Evolutionary conservation across 805 yeast species (phyloP).

Genomic region (Suhomyces xylopsoci): DNA sequence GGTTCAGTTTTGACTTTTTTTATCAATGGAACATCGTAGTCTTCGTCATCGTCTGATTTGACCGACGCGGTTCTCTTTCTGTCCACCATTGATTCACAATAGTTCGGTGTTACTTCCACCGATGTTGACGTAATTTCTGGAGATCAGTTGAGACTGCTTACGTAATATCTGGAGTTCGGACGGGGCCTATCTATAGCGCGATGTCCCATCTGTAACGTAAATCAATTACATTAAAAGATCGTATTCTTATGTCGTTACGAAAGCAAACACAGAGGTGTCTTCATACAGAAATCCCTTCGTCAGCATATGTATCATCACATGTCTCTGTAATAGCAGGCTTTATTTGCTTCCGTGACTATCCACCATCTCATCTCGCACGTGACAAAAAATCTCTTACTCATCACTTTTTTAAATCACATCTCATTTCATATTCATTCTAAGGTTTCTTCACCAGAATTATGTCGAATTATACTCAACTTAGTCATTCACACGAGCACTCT

Average conservation of each 20-base stretch:
- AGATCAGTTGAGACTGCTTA: background rate
- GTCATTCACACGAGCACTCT: conserved; percentile 28
- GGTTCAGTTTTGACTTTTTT: conserved; percentile 21
- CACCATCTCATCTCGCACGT: conserved; percentile 4
- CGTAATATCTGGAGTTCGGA: background rate
- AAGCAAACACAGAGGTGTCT: background rate
- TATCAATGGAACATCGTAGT: conserved; percentile 22
- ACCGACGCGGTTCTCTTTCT: conserved; percentile 27
- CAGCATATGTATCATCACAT: background rate
- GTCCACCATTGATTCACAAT: conserved; percentile 16
- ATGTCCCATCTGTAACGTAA: background rate
- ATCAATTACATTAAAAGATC: too few relatives aligned
- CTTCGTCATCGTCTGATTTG: conserved; percentile 27
- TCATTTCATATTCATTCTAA: background rate
- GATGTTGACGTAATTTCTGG: background rate
- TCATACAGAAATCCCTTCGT: background rate
- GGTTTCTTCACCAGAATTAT: conserved; percentile 32
- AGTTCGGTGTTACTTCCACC: background rate
- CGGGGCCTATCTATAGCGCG: background rate
- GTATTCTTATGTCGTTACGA: too few relatives aligned
- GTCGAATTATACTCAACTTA: conserved; percentile 49
- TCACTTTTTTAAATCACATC: background rate
- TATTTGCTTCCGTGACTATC: background rate
- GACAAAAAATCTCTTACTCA: conserved; percentile 5
- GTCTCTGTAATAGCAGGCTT: background rate